phyloP scores from a whole-genome alignment of 2,329 filamentous ascomycete genomes.

The Cordyceps farinosa region DNA sequence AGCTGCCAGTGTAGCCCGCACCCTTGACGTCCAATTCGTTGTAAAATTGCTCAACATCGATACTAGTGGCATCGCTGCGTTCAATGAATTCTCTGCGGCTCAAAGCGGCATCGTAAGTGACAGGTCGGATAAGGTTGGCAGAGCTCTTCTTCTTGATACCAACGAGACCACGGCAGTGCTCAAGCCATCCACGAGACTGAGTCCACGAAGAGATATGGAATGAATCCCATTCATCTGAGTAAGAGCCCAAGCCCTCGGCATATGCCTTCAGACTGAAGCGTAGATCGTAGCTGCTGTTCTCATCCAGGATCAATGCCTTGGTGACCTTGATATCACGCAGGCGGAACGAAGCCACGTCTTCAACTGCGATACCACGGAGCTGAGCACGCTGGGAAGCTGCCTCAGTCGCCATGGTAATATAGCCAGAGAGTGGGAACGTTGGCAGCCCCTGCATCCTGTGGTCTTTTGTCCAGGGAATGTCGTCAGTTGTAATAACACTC shows the following conservation, averaged over 20 bases:
- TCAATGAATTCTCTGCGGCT: conserved; percentile 19
- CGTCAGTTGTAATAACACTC: conserved; percentile 44
- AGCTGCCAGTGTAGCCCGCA: conserved; percentile 27
- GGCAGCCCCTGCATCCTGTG: conserved; percentile 55
- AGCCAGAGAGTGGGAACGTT: conserved; percentile 54
- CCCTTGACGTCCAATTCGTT: conserved; percentile 25
- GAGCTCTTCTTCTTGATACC: conserved; percentile 29
- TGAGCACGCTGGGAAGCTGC: conserved; percentile 38
- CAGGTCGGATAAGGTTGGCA: conserved; percentile 22
- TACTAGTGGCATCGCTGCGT: not conserved
- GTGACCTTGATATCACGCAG: conserved; percentile 28
- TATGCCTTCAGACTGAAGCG: conserved; percentile 26
- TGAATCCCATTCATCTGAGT: conserved; percentile 49
- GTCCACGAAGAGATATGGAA: conserved; percentile 56
- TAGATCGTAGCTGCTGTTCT: conserved; percentile 26
- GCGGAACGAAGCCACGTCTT: conserved; percentile 22
- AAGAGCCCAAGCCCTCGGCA: conserved; percentile 27
- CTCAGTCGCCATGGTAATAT: conserved; percentile 49
- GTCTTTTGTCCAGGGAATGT: conserved; percentile 55
- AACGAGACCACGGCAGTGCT: conserved; percentile 55
- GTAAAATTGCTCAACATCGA: conserved; percentile 26
- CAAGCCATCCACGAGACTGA: conserved; percentile 50
- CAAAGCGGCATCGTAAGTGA: conserved; percentile 19
- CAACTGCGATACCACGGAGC: conserved; percentile 22
- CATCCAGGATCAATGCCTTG: conserved; percentile 28